Evolutionary conservation across 106 monocot genomes (phyloP).

Genomic region (Allium sativum): DNA sequence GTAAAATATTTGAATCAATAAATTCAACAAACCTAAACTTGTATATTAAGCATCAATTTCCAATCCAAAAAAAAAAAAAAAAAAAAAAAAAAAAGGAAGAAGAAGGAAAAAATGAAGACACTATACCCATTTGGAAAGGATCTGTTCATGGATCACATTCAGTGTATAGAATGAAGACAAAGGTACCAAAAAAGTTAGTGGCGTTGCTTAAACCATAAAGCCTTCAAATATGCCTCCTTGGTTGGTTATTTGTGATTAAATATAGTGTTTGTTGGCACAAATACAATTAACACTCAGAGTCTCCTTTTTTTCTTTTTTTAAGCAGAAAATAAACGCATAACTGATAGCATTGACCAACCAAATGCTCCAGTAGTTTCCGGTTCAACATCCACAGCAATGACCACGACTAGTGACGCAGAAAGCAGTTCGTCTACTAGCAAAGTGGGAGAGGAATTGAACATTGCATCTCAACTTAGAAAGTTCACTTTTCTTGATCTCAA

Average conservation of each 20-base stretch:
- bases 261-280: not conserved
- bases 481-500: constrained; percentile 62
- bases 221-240: not conserved
- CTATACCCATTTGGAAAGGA: too few relatives aligned
- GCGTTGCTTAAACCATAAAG: too few relatives aligned
- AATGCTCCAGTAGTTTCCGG: constrained; percentile 32
- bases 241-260: not conserved
- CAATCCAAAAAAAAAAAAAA: too few relatives aligned
- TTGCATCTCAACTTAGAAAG: constrained; percentile 54
- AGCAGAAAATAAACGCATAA: constrained; percentile 51
- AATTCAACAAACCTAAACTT: too few relatives aligned
- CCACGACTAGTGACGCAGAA: constrained; percentile 37
- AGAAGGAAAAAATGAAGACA: too few relatives aligned
- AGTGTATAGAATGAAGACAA: too few relatives aligned
- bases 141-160: too few relatives aligned
- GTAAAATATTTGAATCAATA: too few relatives aligned
- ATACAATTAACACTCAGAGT: not conserved
- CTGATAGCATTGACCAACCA: constrained; percentile 35
- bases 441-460: constrained; percentile 46
- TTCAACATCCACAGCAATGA: constrained; percentile 36
- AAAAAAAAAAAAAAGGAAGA: too few relatives aligned
- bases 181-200: too few relatives aligned
- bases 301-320: too few relatives aligned
- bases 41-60: too few relatives aligned
- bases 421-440: constrained; percentile 44